Conservation (phyloP, 164 flowering plant species). For the Warburgia ugandensis region DNA sequence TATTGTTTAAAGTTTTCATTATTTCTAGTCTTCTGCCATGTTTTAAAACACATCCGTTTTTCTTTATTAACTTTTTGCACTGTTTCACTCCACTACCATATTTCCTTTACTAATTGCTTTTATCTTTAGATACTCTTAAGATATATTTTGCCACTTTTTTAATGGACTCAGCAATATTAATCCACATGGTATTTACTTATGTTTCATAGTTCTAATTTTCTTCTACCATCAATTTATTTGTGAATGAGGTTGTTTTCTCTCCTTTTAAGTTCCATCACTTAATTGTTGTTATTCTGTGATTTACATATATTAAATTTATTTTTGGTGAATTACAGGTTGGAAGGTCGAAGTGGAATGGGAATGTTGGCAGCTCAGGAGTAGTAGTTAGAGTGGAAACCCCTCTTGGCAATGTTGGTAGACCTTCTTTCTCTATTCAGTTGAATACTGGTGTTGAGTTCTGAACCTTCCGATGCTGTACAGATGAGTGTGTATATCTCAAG, state of each 20-base stretch:
- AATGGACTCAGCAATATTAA: too few relatives aligned
- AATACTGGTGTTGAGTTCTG: constrained; percentile 84
- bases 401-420: constrained; percentile 43
- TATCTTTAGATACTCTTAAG: too few relatives aligned
- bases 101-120: too few relatives aligned
- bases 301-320: not conserved
- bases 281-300: not conserved
- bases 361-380: constrained; percentile 77
- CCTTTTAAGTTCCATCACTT: not conserved
- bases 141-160: too few relatives aligned
- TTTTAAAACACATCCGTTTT: too few relatives aligned
- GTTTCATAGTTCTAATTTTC: too few relatives aligned
- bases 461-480: constrained; percentile 13
- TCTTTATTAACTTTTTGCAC: too few relatives aligned
- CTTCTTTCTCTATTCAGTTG: constrained; percentile 73
- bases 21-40: too few relatives aligned
- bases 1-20: too few relatives aligned
- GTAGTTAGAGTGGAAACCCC: constrained; percentile 75
- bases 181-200: too few relatives aligned
- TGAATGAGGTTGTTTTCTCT: not conserved
- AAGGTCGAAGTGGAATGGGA: constrained; percentile 93
- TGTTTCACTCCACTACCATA: too few relatives aligned
- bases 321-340: constrained; percentile 51
- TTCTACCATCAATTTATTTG: too few relatives aligned
- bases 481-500: not conserved